Conservation (phyloP, 805 yeast species). For the Kazachstania bromeliacearum region DNA sequence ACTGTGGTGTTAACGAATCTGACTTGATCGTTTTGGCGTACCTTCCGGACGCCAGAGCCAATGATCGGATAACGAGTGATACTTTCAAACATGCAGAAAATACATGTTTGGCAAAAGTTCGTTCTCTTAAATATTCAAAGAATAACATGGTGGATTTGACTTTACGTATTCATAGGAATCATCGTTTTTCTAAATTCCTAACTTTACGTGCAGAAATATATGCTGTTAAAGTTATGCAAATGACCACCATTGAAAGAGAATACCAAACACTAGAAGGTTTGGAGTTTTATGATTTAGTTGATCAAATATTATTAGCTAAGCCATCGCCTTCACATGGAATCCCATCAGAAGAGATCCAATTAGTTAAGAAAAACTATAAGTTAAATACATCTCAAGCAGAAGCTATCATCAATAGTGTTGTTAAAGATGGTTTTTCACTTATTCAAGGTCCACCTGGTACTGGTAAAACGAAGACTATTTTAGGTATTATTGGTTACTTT, state of each 20-base stretch:
- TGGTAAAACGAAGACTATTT: slow-evolving; percentile 94
- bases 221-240: slow-evolving; percentile 69
- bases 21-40: slow-evolving; percentile 63
- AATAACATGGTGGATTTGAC: slow-evolving; percentile 69
- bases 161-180: slow-evolving; percentile 47
- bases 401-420: slow-evolving; percentile 70
- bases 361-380: slow-evolving; percentile 40
- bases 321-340: slow-evolving; percentile 33
- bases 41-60: slow-evolving; percentile 31
- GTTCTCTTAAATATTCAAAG: slow-evolving; percentile 56
- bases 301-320: slow-evolving; percentile 54
- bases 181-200: slow-evolving; percentile 40
- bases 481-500: slow-evolving; percentile 80
- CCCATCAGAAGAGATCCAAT: slow-evolving; percentile 31
- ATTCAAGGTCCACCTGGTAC: slow-evolving; percentile 99
- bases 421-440: slow-evolving; percentile 67
- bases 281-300: slow-evolving; percentile 68
- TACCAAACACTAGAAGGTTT: slow-evolving; percentile 75
- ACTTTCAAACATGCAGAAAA: slow-evolving; percentile 27
- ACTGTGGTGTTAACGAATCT: slow-evolving; percentile 55
- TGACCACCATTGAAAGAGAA: slow-evolving; percentile 92
- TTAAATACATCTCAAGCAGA: slow-evolving; percentile 86
- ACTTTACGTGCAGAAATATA: slow-evolving; percentile 55
- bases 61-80: slow-evolving; percentile 25
- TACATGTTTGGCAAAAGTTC: slow-evolving; percentile 76